Evolutionary conservation across 768 basidiomycete genomes (phyloP), one percentile per base, ranked within the genome.

Genomic region (Tricholoma bakamatsutake): DNA sequence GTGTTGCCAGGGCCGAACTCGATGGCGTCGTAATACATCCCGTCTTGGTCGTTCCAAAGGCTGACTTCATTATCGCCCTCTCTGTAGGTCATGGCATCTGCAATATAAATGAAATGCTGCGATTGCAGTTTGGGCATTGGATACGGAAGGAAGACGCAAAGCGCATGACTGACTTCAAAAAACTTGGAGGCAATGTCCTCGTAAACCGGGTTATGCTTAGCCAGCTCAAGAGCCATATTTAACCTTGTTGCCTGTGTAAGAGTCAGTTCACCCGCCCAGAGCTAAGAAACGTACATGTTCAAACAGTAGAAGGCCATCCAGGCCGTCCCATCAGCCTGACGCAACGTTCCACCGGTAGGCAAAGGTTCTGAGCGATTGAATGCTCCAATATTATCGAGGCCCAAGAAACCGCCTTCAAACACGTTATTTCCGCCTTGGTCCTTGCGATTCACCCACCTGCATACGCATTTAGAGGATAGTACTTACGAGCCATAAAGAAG

Each of bases 251-350:
- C 10, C 55, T 9, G 10, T 12, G 15, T 30, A 56, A 53, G 31
- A 50, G 55, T 58, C 50, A 39, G 54, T 33, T 37, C 24, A n/a
- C 13, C 24, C 42, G 47, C 17, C 40, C 17, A n/a, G 28, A 40
- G 15, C 11, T 9, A 11, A 57, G 34, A 30, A 28, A 63, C 83
- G 62, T 57, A 91, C 97, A 98, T 98, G 66, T 97, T 97, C 56
- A 98, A 72, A 62, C 88, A 93, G 71, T 96, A 99, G 76, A 98
- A 99, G 31, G 94, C 97, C 97, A 99, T 99, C 97, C 97, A 99
- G 0, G 96, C 93, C 5, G 97, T 99, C 8, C 96, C 96, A 67
- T 99, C 97, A 7, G 97, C 94, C 73, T 99, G 97, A 53, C 96
- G 93, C 56, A 99, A 77, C 15, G 74, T 82, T 8, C 97, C 97